Evolutionary conservation across 1,139 yeast genomes (phyloP).

Genomic region (Spencermartinsiella ligniputridi): DNA sequence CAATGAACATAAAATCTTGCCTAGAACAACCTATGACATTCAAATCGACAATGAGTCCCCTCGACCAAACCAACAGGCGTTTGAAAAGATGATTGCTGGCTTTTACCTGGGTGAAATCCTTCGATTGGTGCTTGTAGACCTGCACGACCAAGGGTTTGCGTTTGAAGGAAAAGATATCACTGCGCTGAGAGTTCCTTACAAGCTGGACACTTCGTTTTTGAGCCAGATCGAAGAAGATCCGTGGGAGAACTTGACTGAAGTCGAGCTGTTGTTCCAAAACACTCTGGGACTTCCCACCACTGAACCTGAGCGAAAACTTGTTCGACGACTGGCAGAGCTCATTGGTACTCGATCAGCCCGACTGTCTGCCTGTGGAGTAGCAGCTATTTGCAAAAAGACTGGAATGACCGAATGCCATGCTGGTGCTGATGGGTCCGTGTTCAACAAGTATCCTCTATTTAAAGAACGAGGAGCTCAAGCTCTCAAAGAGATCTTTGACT

Average conservation of each 20-base stretch:
- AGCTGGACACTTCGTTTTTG: conserved; percentile 86
- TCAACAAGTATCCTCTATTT: conserved; percentile 89
- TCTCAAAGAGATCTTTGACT: conserved; percentile 82
- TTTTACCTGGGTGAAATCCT: conserved; percentile 91
- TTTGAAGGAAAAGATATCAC: conserved; percentile 66
- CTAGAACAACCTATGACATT: conserved; percentile 85
- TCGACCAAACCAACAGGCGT: conserved; percentile 93
- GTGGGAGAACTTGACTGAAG: conserved; percentile 76
- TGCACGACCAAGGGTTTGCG: conserved; percentile 57
- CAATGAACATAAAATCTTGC: conserved; percentile 72
- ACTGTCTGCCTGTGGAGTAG: conserved; percentile 90
- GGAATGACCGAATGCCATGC: conserved; percentile 72
- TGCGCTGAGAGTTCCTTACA: conserved; percentile 55
- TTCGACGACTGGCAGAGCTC: conserved; percentile 79
- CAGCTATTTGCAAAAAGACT: conserved; percentile 90
- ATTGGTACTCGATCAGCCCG: conserved; percentile 93
- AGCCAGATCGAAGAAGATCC: conserved; percentile 87
- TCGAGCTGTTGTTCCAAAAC: conserved; percentile 58
- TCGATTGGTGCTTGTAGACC: conserved; percentile 74
- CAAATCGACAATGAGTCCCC: conserved; percentile 82
- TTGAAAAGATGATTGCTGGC: conserved; percentile 97
- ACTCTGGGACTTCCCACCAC: conserved; percentile 63
- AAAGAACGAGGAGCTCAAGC: conserved; percentile 85
- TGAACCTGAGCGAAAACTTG: conserved; percentile 71
- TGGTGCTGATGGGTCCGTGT: conserved; percentile 97